Base-by-base conservation (phyloP, 352 stramenopile species). In the Globisporangium canariense region DNA sequence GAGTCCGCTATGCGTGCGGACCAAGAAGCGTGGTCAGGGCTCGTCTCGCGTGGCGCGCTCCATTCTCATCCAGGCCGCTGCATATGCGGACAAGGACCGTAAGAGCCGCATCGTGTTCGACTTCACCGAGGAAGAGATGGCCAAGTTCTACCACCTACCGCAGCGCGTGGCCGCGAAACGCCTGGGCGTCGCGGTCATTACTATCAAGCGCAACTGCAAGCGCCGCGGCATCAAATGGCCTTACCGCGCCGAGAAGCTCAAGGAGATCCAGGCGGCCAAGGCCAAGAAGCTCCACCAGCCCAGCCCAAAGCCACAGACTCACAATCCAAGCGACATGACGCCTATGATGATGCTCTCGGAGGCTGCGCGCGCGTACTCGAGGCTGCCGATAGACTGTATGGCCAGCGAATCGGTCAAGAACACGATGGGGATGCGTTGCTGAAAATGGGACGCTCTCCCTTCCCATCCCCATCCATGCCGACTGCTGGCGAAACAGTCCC, bases 151-250 rank as follows among this genome's bases (percentile, higher is more conserved):
- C n/a, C 77, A 76, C 53, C 77, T 87, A 65, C 79, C 76, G 20
- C 78, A 87, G 52, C 75, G 78, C 34, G 69, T 84, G 50, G 78
- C 78, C 11, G 78, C 78, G 3, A 75, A 82, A 54, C 67, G 78
- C 53, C 71, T 87, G 57, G 78, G 78, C n/a, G 76, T 84, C 16
- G 74, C 78, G 28, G 81, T 79, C 14, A 79, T 87, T 51, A 87
- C 78, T 49, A 74, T 87, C 58, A 86, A 86, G 64, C 69, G 78
- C 62, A 86, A 83, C 64, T 86, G 78, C 54, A 80, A 79, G 28
- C 78, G 78, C 40, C 71, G 78, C 7, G 78, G 78, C 47, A 86
- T 86, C 58, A 75, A 81, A 22, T 86, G 78, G 78, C 78, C 77
- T 38, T 86, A 84, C 58, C 77, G 77, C 20, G 68, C 80, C 50